Conservation (phyloP, 305 asterid species). For the Fraxinus sp. region DNA sequence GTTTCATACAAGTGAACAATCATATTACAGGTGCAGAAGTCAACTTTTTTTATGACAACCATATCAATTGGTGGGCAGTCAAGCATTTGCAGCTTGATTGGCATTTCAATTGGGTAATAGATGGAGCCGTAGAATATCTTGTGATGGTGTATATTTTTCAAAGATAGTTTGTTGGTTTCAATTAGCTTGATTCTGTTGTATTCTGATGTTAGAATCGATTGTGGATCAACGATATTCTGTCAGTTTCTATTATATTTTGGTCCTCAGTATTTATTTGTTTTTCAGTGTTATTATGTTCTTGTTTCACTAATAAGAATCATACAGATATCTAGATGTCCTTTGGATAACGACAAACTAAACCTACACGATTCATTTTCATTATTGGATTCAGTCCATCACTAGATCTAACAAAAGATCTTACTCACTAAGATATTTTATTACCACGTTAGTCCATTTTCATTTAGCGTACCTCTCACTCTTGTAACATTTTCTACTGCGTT, state of each 20-base stretch:
- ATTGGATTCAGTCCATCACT: background rate
- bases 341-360: background rate
- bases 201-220: slow-evolving; percentile 4
- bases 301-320: background rate
- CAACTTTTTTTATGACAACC: slow-evolving; percentile 19
- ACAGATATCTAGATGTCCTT: background rate
- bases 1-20: slow-evolving; percentile 11
- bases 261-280: background rate
- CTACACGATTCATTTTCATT: background rate
- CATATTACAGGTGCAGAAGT: slow-evolving; percentile 28
- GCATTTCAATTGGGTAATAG: slow-evolving; percentile 15
- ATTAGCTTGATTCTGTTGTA: background rate
- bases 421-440: background rate
- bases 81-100: slow-evolving; percentile 17
- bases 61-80: slow-evolving; percentile 19
- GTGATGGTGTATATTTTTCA: slow-evolving; percentile 1
- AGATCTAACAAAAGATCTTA: background rate
- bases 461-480: background rate
- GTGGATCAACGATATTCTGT: background rate
- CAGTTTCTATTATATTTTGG: background rate
- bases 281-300: background rate
- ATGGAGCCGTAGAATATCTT: slow-evolving; percentile 8
- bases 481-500: background rate
- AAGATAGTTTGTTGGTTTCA: background rate
- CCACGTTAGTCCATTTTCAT: background rate